Evolutionary conservation across 805 yeast species (phyloP), one percentile per base, ranked within the genome.

Genomic region (Candida sakaeoensis): DNA sequence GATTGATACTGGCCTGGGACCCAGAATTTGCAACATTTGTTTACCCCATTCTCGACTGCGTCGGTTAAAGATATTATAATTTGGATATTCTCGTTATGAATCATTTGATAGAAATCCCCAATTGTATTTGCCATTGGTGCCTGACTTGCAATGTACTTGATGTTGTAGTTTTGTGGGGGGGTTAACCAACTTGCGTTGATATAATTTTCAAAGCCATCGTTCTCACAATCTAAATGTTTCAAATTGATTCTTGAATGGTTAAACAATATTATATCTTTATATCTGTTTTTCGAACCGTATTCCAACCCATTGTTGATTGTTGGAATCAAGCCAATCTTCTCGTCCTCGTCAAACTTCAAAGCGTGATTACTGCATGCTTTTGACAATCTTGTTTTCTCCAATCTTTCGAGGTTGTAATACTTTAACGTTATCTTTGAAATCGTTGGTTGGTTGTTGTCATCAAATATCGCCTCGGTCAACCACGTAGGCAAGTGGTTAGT

Each of bases 201-300:
- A 58, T 90, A 90, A 56, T 82, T 86, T 16, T 45, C 42, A 41
- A 41, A 28, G 40, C 65, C 39, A 25, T 35, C 26, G 3, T 10
- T 7, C 5, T 30, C 31, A 10, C 28, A 36, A 9, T 41, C 37
- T 5, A 45, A 42, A 38, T 46, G 52, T 49, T 40, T 60, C 34
- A 86, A 63, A 43, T 75, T 76, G 9, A 91, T 96, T 42, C 96
- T 69, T 3, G 95, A 76, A 52, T 85, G 91, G 54, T 86, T 95
- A 60, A 77, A 90, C 3, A 95, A 89, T 53, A 85, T 82, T 31
- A 90, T 85, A 57, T 90, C 95, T 52, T 85, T 84, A 66, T 90
- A 90, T 44, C 98, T 65, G 59, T 90, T 88, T 54, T 89, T 89
- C 39, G 73, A 60, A 18, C 95, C 91, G 31, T 80, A 70, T 58